Evolutionary conservation across 1,284 basidiomycete species (phyloP).

Genomic region (Malassezia nana): DNA sequence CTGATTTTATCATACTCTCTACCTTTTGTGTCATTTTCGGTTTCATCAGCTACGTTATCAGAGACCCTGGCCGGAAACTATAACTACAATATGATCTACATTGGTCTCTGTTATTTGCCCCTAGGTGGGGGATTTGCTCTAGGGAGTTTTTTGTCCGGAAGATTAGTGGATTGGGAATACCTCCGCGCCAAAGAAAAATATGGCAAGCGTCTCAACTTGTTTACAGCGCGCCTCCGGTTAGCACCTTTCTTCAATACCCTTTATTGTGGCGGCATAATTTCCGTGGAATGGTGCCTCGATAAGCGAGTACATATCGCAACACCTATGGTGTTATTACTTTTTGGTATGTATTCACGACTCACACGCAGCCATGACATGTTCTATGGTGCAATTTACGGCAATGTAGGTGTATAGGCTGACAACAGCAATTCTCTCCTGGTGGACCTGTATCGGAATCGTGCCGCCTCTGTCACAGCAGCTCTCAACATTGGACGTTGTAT

Average conservation of each 20-base stretch:
- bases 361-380: not conserved
- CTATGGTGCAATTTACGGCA: slow-evolving; percentile 3
- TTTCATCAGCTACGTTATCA: slow-evolving; percentile 59
- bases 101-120: slow-evolving; percentile 63
- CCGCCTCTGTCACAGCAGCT: slow-evolving; percentile 15
- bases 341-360: not conserved
- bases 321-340: slow-evolving; percentile 5
- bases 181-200: not conserved
- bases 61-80: slow-evolving; percentile 60
- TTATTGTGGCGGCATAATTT: not conserved
- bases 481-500: slow-evolving; percentile 15
- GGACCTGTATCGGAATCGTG: slow-evolving; percentile 4
- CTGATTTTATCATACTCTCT: slow-evolving; percentile 54
- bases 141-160: slow-evolving; percentile 8
- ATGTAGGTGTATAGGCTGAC: not conserved
- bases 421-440: slow-evolving; percentile 10
- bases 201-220: not conserved
- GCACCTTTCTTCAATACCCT: not conserved
- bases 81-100: slow-evolving; percentile 57
- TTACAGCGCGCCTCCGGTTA: not conserved
- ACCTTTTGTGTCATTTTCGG: slow-evolving; percentile 54
- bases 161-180: slow-evolving; percentile 14
- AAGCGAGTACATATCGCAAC: slow-evolving; percentile 3
- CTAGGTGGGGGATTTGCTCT: slow-evolving; percentile 51
- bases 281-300: slow-evolving; percentile 4